phyloP scores from a whole-genome alignment of 129 eudicot species.

The Rutidosis leptorrhynchoides region DNA sequence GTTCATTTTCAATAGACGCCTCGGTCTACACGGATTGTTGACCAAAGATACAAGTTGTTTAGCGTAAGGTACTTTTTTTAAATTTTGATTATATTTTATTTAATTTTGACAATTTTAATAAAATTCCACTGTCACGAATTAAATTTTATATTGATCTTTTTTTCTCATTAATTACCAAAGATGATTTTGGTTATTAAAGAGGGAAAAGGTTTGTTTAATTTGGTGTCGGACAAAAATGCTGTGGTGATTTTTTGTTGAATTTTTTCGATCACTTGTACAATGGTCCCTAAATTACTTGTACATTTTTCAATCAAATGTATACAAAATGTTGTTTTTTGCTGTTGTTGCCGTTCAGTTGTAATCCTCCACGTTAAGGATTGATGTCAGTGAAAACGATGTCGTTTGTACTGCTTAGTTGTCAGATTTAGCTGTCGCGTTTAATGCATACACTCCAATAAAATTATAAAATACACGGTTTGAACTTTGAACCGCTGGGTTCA shows the following conservation, averaged over 20 bases:
- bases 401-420: conserved; percentile 17
- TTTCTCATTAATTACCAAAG: too few species aligned
- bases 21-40: conserved; percentile 72
- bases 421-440: conserved; percentile 26
- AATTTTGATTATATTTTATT: not conserved
- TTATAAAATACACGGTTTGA: too few species aligned
- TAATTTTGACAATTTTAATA: too few species aligned
- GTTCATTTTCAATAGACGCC: conserved; percentile 56
- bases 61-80: conserved; percentile 25
- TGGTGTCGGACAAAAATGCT: too few species aligned
- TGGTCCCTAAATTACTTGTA: conserved; percentile 27
- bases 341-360: not conserved
- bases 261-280: conserved; percentile 19
- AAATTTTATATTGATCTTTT: too few species aligned
- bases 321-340: not conserved
- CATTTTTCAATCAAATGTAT: conserved; percentile 18
- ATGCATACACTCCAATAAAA: conserved; percentile 31
- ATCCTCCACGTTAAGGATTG: conserved; percentile 16
- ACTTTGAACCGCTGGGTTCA: conserved; percentile 9
- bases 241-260: too few species aligned
- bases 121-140: too few species aligned
- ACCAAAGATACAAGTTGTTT: conserved; percentile 27
- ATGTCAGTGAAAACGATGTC: conserved; percentile 16
- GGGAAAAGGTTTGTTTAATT: too few species aligned
- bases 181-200: too few species aligned